phyloP scores from a whole-genome alignment of 495 filamentous ascomycete species.

The Cercophora newfieldiana region DNA sequence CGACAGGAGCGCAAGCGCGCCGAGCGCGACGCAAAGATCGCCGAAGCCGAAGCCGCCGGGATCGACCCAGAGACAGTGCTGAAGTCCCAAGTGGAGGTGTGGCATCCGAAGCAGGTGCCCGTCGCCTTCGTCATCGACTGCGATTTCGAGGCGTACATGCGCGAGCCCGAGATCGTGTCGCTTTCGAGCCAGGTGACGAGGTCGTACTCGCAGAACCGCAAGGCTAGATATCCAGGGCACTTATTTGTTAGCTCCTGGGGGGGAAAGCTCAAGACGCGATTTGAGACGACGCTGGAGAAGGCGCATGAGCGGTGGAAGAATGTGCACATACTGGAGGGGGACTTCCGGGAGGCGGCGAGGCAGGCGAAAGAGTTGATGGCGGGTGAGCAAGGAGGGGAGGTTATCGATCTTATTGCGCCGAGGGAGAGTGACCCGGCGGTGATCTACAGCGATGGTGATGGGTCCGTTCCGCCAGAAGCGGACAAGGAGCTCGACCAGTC shows the following conservation, averaged over 20 bases:
- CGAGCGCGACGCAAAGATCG: slow-evolving; percentile 41
- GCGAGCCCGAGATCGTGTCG: slow-evolving; percentile 75
- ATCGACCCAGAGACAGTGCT: slow-evolving; percentile 33
- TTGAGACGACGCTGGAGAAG: slow-evolving; percentile 69
- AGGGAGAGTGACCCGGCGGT: slow-evolving; percentile 35
- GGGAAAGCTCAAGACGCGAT: slow-evolving; percentile 72
- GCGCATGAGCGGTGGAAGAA: slow-evolving; percentile 77
- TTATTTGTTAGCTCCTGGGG: slow-evolving; percentile 74
- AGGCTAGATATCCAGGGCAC: slow-evolving; percentile 62
- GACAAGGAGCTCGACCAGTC: slow-evolving; percentile 43
- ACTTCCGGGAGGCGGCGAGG: slow-evolving; percentile 66
- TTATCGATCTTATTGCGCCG: slow-evolving; percentile 56
- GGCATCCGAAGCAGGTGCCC: slow-evolving; percentile 55
- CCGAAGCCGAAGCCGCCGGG: slow-evolving; percentile 44
- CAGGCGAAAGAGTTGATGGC: slow-evolving; percentile 62
- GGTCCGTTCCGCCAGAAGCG: slow-evolving; percentile 25
- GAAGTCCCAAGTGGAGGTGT: slow-evolving; percentile 27
- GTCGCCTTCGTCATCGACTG: slow-evolving; percentile 86
- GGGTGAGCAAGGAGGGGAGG: slow-evolving; percentile 47
- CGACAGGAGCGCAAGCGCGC: slow-evolving; percentile 59
- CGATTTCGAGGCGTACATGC: slow-evolving; percentile 88
- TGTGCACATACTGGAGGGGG: slow-evolving; percentile 64
- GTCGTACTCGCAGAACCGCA: slow-evolving; percentile 82
- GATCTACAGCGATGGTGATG: slow-evolving; percentile 1
- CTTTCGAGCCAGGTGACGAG: slow-evolving; percentile 80